These are phyloP conservation scores for Pythium brassicae DNA, from an alignment of 352 stramenopile species.

Conservation along the genomic window DNA sequence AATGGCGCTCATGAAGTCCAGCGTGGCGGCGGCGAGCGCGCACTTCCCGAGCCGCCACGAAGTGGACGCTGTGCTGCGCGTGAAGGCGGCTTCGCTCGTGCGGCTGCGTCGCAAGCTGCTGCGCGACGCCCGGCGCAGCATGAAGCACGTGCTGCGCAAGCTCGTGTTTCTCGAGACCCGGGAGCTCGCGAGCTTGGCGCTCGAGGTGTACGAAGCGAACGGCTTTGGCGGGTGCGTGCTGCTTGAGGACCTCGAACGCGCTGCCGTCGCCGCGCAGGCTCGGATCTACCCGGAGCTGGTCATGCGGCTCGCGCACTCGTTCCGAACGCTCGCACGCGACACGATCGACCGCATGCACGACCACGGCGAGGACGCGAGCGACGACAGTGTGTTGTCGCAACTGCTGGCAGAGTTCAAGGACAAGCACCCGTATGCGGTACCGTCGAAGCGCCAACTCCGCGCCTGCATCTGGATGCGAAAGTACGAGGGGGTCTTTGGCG, in stretches of 20 bases:
- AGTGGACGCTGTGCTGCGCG: conserved; percentile 30
- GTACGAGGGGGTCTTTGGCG: conserved; percentile 24
- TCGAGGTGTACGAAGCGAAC: conserved; percentile 36
- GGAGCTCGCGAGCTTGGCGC: conserved; percentile 36
- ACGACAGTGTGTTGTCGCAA: background rate
- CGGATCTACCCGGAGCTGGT: conserved; percentile 3
- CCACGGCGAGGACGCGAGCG: background rate
- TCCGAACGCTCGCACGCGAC: background rate
- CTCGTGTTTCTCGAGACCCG: conserved; percentile 37
- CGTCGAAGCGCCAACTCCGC: conserved; percentile 16
- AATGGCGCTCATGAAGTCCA: conserved; percentile 41
- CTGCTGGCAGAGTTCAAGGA: background rate
- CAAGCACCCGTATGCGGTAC: background rate
- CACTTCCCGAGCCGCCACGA: conserved; percentile 40
- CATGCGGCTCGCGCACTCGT: background rate
- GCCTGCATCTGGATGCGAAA: conserved; percentile 41
- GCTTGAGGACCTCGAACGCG: conserved; percentile 25
- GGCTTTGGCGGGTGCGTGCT: conserved; percentile 27
- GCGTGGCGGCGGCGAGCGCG: conserved; percentile 35
- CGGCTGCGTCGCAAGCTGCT: conserved; percentile 35
- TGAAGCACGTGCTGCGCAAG: conserved; percentile 32
- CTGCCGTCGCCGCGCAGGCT: conserved; percentile 29
- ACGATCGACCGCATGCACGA: conserved; percentile 1
- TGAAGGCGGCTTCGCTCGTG: conserved; percentile 26
- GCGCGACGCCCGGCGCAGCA: conserved; percentile 39